Percentiles rank a stretch among this genome's conserved stretches.
These are phyloP conservation scores for Mucor plumbeus DNA, from an alignment of 371 early-diverging fungal genomes.

Conservation along the genomic window DNA sequence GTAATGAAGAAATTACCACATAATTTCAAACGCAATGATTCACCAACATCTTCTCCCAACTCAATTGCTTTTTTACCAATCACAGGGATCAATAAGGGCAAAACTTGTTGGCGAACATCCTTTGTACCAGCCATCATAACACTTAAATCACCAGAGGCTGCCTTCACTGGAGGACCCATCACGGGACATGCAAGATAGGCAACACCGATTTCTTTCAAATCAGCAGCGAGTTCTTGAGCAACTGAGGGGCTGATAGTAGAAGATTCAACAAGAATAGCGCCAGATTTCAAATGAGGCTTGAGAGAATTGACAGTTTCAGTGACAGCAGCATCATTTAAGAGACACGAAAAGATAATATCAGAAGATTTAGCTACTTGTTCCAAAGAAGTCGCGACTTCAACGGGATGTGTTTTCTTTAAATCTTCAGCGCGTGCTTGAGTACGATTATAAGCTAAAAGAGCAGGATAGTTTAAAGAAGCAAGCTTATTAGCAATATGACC, in stretches of 20 bases:
- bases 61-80: constrained; percentile 50
- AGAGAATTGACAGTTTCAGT: constrained; percentile 30
- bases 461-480: constrained; percentile 24
- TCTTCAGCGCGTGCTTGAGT: constrained; percentile 44
- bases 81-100: constrained; percentile 36
- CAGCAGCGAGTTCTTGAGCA: constrained; percentile 17
- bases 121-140: constrained; percentile 32
- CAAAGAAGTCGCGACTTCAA: constrained; percentile 31
- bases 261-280: constrained; percentile 46
- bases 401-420: constrained; percentile 30
- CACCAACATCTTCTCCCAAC: constrained; percentile 51
- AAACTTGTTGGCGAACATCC: constrained; percentile 18
- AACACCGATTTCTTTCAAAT: constrained; percentile 19
- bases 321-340: constrained; percentile 57
- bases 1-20: constrained; percentile 72
- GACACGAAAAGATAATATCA: constrained; percentile 56
- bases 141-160: constrained; percentile 34
- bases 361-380: constrained; percentile 39
- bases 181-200: constrained; percentile 45
- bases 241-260: constrained; percentile 46
- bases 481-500: constrained; percentile 37
- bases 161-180: constrained; percentile 49
- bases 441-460: constrained; percentile 59
- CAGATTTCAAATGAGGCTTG: constrained; percentile 28
- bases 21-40: constrained; percentile 63